Base-by-base conservation (phyloP, 768 basidiomycete species). In the Boletus pseudopeckii region DNA sequence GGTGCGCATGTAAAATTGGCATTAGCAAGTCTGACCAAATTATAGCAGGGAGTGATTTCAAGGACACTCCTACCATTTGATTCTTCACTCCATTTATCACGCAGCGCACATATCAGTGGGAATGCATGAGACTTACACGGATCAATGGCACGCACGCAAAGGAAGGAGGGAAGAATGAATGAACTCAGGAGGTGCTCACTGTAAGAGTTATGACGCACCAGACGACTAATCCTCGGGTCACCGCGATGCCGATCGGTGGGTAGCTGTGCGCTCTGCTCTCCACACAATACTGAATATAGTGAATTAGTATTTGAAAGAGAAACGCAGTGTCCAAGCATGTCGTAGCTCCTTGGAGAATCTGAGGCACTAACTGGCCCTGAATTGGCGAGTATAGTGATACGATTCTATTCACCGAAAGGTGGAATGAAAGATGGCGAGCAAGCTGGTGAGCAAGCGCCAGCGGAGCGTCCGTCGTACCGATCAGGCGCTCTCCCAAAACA, bases 161-260 rank as follows among this genome's bases (percentile, higher is more conserved):
- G 42, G 38, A 39, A 37, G 26, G 54, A 40, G n/a, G 39, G 33
- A 17, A 32, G 28, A 32, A 41, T 34, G 28, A 33, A 34, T 37
- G 50, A 46, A 7, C 22, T 43, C 40, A 53, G 34, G 55, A 41
- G 50, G 54, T 39, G 30, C 14, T 37, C 49, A 6, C n/a, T 26
- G 34, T 18, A 50, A 9, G 11, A 17, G 10, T 30, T 44, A 43
- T 44, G 30, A 53, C 45, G 24, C 50, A 52, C 52, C 26, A 26
- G 20, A 48, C 4, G 13, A 47, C 26, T 45, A 52, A 64, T 64
- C 58, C 62, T 55, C 64, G 42, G 55, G 36, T 24, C 11, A 49
- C 40, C 8, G 26, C 17, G 15, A 48, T 17, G 32, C 22, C 20
- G 45, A 50, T 56, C 54, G 6, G 46, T 53, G 34, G 15, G 34